phyloP scores from a whole-genome alignment of 2,329 filamentous ascomycete genomes.

The Exophiala spinifera region DNA sequence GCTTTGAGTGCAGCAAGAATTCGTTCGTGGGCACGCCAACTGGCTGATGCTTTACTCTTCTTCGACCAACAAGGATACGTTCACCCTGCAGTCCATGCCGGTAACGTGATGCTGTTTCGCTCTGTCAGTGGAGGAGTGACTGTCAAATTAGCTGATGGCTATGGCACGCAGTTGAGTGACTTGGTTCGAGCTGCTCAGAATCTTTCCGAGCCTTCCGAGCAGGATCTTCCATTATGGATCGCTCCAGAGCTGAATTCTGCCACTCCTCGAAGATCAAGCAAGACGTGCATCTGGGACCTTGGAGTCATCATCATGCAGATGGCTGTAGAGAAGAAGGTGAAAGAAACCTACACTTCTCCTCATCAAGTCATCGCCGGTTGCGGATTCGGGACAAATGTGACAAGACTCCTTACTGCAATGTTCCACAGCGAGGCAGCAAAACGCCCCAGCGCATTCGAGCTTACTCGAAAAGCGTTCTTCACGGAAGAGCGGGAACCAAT shows the following conservation, averaged over 20 bases:
- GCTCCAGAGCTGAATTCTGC: constrained; percentile 71
- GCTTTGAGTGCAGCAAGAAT: constrained; percentile 70
- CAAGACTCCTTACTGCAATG: constrained; percentile 77
- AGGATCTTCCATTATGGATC: constrained; percentile 78
- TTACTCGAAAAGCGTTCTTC: constrained; percentile 37
- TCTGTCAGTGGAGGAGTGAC: constrained; percentile 64
- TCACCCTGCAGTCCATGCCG: constrained; percentile 77
- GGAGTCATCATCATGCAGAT: constrained; percentile 90
- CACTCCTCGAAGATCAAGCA: constrained; percentile 56
- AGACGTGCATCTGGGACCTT: constrained; percentile 93
- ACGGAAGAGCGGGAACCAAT: constrained; percentile 22
- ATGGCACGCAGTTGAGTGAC: constrained; percentile 43
- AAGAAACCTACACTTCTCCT: constrained; percentile 76
- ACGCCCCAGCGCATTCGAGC: constrained; percentile 74
- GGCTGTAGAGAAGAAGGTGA: constrained; percentile 78
- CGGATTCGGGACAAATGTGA: constrained; percentile 72
- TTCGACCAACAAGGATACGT: constrained; percentile 80
- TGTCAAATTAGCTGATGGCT: constrained; percentile 70
- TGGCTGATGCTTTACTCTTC: constrained; percentile 84
- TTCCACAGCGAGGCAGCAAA: constrained; percentile 84
- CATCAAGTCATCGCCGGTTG: constrained; percentile 45
- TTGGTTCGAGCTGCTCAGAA: constrained; percentile 51
- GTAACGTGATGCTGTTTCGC: constrained; percentile 75
- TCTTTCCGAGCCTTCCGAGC: constrained; percentile 56
- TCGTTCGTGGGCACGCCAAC: constrained; percentile 84